Evolutionary conservation across 352 stramenopile species (phyloP).

Genomic region (Elongisporangium prolatum): DNA sequence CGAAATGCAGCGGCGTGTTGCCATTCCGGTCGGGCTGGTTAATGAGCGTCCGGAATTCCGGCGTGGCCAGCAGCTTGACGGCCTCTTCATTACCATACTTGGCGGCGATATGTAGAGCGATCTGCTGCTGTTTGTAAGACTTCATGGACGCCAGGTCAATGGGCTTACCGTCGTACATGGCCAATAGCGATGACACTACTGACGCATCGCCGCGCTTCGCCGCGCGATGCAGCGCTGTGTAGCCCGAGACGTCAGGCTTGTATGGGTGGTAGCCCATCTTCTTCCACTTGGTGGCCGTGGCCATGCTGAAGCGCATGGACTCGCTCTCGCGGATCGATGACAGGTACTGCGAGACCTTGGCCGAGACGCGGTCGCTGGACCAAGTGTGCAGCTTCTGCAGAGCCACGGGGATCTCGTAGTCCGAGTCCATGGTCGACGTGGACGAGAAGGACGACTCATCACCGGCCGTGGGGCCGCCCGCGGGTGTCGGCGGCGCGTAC

Average conservation of each 20-base stretch:
- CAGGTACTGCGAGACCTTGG: conserved; percentile 53
- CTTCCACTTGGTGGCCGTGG: conserved; percentile 78
- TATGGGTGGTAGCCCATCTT: conserved; percentile 83
- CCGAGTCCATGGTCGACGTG: conserved; percentile 81
- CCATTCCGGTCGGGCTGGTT: conserved; percentile 68
- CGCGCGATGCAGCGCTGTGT: conserved; percentile 75
- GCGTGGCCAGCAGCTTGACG: conserved; percentile 37
- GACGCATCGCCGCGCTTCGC: conserved; percentile 64
- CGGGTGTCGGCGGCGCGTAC: conserved; percentile 11
- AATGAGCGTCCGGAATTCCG: conserved; percentile 55
- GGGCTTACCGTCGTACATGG: conserved; percentile 77
- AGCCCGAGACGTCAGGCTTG: conserved; percentile 69
- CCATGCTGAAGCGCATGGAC: conserved; percentile 75
- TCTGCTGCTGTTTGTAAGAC: conserved; percentile 72
- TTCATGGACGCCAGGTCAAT: conserved; percentile 58
- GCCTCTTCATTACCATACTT: conserved; percentile 74
- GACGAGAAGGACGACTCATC: conserved; percentile 73
- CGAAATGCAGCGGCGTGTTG: conserved; percentile 83
- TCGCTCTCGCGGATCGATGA: conserved; percentile 68
- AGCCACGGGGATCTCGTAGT: conserved; percentile 76
- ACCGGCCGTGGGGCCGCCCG: conserved; percentile 23
- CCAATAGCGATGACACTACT: conserved; percentile 63
- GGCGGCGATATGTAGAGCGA: conserved; percentile 75
- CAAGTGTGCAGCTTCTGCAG: conserved; percentile 58
- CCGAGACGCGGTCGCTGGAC: conserved; percentile 64